A percentile compares a stretch with the other conserved stretches of the same genome.
phyloP scores from a whole-genome alignment of 345 rosid genomes.

The Luvunga scandens region DNA sequence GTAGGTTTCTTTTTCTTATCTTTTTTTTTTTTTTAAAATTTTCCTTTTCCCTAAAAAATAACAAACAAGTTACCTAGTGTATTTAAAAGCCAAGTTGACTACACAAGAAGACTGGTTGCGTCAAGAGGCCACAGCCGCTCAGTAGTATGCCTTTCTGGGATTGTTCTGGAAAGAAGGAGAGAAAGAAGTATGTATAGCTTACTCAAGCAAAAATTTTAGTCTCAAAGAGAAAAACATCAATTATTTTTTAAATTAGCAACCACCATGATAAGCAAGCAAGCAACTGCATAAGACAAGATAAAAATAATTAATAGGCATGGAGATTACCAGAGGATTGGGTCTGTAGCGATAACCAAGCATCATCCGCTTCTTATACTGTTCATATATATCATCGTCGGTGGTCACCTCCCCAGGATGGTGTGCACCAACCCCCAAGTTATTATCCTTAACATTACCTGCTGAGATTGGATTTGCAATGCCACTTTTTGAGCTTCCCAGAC shows the following conservation, averaged over 20 bases:
- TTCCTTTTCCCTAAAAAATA: neutral
- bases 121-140: neutral
- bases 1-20: neutral
- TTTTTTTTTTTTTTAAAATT: no score
- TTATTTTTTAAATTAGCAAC: neutral
- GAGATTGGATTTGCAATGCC: slow-evolving; percentile 92
- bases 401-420: slow-evolving; percentile 85
- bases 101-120: neutral
- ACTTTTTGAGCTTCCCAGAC: slow-evolving; percentile 85
- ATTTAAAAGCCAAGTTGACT: neutral
- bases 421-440: slow-evolving; percentile 97
- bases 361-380: slow-evolving; percentile 99
- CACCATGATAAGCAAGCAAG: neutral
- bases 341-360: slow-evolving; percentile 96
- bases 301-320: neutral
- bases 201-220: neutral
- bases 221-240: neutral
- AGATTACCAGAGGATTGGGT: slow-evolving; percentile 90
- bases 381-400: slow-evolving; percentile 92
- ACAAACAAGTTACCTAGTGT: neutral
- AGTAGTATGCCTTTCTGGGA: slow-evolving; percentile 72
- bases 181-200: neutral
- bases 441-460: slow-evolving; percentile 84
- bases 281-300: neutral
- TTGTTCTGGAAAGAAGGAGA: slow-evolving; percentile 43